phyloP scores from a whole-genome alignment of 2,329 filamentous ascomycete species.

The Fusarium duplospermum region DNA sequence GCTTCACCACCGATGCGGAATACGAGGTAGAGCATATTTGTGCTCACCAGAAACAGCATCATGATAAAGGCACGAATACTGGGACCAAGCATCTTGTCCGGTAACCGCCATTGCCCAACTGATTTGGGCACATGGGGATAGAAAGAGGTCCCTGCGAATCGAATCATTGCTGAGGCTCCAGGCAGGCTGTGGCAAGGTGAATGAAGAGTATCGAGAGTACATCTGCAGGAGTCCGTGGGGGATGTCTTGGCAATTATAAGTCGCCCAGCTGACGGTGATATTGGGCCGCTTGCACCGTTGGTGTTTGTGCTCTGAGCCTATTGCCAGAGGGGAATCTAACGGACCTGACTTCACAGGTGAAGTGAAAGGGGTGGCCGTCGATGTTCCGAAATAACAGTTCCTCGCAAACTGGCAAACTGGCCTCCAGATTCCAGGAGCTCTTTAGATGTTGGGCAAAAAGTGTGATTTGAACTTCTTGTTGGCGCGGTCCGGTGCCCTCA shows the following conservation, averaged over 20 bases:
- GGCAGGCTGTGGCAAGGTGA: background rate
- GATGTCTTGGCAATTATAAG: background rate
- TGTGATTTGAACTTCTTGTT: constrained; percentile 93
- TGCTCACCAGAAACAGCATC: constrained; percentile 21
- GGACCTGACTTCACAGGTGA: background rate
- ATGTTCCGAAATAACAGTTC: background rate
- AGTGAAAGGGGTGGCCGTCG: background rate
- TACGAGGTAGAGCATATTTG: constrained; percentile 17
- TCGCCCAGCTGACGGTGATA: background rate
- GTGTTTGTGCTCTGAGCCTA: background rate
- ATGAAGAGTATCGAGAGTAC: background rate
- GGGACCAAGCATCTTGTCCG: constrained; percentile 10
- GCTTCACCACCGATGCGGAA: constrained; percentile 10
- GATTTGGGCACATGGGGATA: background rate
- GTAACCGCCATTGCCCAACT: constrained; percentile 16
- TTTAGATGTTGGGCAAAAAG: constrained; percentile 79
- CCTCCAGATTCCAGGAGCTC: background rate
- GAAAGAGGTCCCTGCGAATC: background rate
- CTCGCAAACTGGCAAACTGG: background rate
- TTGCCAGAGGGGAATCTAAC: background rate
- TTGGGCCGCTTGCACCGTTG: background rate
- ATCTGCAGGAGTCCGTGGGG: background rate
- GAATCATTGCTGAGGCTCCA: background rate
- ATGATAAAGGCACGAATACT: background rate
- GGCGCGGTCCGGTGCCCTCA: constrained; percentile 83